phyloP scores from a whole-genome alignment of 2,329 filamentous ascomycete species.

The Nakataea oryzae region DNA sequence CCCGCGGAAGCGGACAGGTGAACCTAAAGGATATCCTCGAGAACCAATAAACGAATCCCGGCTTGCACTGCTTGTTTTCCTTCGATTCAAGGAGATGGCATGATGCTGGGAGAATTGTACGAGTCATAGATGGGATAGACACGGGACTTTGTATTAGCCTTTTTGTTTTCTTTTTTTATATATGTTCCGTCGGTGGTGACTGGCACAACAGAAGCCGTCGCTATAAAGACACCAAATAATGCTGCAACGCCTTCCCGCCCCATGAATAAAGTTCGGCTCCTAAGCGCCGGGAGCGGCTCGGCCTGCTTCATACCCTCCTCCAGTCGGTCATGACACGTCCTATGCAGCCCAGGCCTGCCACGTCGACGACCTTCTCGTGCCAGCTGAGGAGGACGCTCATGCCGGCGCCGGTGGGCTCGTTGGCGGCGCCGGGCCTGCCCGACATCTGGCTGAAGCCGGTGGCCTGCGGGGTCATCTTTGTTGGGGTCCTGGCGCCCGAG shows the following conservation, averaged over 20 bases:
- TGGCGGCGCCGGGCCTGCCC: conserved; percentile 37
- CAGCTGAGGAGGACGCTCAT: conserved; percentile 98
- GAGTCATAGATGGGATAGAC: neutral
- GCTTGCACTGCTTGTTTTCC: too few relatives aligned
- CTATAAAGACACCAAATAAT: neutral
- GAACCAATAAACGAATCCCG: conserved; percentile 22
- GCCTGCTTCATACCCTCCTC: conserved; percentile 81
- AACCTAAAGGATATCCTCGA: conserved; percentile 76
- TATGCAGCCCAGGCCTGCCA: conserved; percentile 84
- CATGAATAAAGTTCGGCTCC: neutral
- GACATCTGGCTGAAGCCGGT: conserved; percentile 74
- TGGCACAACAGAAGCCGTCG: neutral
- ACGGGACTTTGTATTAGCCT: neutral
- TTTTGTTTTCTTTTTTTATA: too few relatives aligned
- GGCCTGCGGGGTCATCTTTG: conserved; percentile 56
- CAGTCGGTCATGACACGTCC: conserved; percentile 94
- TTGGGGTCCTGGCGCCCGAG: conserved; percentile 34
- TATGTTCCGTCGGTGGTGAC: neutral
- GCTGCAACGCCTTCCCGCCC: neutral
- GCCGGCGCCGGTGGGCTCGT: conserved; percentile 66
- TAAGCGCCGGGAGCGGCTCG: conserved; percentile 10
- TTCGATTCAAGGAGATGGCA: neutral
- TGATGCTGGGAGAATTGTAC: neutral
- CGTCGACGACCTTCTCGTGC: conserved; percentile 97
- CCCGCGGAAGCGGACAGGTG: conserved; percentile 75